Conservation (phyloP, 495 filamentous ascomycete species). For the Clavariopsis aquatica region DNA sequence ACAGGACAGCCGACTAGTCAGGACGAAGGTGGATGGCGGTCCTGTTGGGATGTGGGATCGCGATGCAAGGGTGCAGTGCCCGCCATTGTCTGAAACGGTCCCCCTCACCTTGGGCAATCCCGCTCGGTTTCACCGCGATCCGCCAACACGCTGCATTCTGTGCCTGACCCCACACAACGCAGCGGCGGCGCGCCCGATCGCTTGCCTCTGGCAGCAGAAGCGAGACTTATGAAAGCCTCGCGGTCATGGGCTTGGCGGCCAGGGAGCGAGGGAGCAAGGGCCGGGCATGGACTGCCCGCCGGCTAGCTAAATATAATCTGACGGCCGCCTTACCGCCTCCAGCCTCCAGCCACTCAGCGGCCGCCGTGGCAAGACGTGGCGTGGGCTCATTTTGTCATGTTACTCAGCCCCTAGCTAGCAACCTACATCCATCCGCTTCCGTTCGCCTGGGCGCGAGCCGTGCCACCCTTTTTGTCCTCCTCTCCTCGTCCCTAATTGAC, state of each 20-base stretch:
- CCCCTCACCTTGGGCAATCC: not conserved
- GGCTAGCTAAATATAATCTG: not conserved
- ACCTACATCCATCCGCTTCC: slow-evolving; percentile 10
- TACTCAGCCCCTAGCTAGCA: not conserved
- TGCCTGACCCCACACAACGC: not conserved
- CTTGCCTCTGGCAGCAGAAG: not conserved
- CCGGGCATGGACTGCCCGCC: too few species aligned
- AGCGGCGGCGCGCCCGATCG: not conserved
- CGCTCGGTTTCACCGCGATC: too few species aligned
- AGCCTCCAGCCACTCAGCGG: not conserved
- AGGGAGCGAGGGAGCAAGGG: too few species aligned
- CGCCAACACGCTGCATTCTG: not conserved
- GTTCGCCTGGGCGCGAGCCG: slow-evolving; percentile 6
- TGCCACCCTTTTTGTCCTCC: slow-evolving; percentile 19
- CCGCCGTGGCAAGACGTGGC: not conserved
- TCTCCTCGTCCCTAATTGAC: not conserved
- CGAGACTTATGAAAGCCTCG: too few species aligned
- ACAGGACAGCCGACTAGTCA: too few species aligned
- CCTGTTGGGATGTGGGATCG: too few species aligned
- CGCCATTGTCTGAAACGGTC: not conserved
- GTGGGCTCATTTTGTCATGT: not conserved
- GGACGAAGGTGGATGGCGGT: too few species aligned
- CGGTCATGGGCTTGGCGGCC: too few species aligned
- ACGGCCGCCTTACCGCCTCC: not conserved
- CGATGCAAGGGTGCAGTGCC: not conserved